Percentiles rank a stretch among this genome's conserved stretches.
Conservation (phyloP, 805 yeast species). For the Spathaspora boniae region DNA sequence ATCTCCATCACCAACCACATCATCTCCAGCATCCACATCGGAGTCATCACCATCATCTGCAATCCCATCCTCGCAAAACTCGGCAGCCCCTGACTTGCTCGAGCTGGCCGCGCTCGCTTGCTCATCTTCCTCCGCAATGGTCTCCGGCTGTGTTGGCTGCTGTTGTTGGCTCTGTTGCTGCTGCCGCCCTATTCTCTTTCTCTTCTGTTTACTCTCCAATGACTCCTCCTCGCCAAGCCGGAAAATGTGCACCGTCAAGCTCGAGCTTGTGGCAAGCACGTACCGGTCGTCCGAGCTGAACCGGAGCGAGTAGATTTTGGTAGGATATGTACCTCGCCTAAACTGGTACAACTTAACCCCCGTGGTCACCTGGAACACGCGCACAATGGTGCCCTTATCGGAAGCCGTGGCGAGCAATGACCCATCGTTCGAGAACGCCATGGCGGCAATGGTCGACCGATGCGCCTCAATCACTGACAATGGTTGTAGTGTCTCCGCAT, state of each 20-base stretch:
- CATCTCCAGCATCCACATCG: constrained; percentile 28
- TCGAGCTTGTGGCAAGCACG: constrained; percentile 80
- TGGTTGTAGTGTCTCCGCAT: constrained; percentile 70
- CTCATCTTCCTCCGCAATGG: constrained; percentile 28
- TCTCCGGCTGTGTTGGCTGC: constrained; percentile 21
- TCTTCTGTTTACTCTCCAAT: constrained; percentile 33
- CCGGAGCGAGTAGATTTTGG: constrained; percentile 70
- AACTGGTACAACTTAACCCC: constrained; percentile 68
- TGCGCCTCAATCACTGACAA: constrained; percentile 84
- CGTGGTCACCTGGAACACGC: constrained; percentile 70
- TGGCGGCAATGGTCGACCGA: constrained; percentile 65
- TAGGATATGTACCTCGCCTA: constrained; percentile 82
- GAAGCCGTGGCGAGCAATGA: constrained; percentile 84
- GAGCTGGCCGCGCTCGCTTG: no score
- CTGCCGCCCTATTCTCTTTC: constrained; percentile 17
- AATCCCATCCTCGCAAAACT: constrained; percentile 16
- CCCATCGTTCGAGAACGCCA: constrained; percentile 73
- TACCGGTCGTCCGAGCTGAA: constrained; percentile 70
- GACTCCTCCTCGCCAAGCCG: constrained; percentile 57
- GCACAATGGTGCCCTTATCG: constrained; percentile 81
- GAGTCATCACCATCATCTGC: constrained; percentile 21
- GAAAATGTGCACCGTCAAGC: constrained; percentile 92
- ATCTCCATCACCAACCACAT: constrained; percentile 19
- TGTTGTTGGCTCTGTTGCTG: constrained; percentile 7
- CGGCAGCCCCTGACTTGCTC: constrained; percentile 9